Evolutionary conservation across 306 rosid genomes (phyloP), one percentile per base, ranked within the genome.

Genomic region (Trifolium pratense): DNA sequence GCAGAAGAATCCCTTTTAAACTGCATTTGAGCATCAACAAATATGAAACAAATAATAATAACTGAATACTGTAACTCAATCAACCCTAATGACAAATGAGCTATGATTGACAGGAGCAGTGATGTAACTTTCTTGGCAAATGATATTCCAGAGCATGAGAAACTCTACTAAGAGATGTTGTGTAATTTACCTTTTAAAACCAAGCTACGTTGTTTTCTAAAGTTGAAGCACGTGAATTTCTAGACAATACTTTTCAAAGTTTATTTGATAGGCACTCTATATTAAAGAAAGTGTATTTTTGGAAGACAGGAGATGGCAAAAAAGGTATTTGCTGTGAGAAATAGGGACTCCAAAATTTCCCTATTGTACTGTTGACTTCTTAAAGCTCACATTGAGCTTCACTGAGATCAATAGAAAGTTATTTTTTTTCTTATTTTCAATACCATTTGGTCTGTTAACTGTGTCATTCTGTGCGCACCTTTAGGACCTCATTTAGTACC

Each of bases 1-100:
- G 88, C 83, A 6, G 87, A 75, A 70, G 89, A 74, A 61, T 85
- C 93, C 84, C 86, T 83, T 84, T 87, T 90, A 65, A 78, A 81
- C 97, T 95, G 92, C 85, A 79, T 70, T 76, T 65, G 82, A 75
- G 43, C 0, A 78, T 70, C 76, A 84, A 37, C 83, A 71, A 36
- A 78, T 15, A 73, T 21, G 45, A 68, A 75, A 66, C n/a, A 75
- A 48, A 63, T 51, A 31, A 58, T 64, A 61, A 74, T 60, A 63
- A 77, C 55, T 45, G 53, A 76, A 72, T 21, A 61, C 13, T 43
- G 9, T 14, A 73, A 77, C 56, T 23, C 18, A 57, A 39, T 67
- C 66, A 36, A 69, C 46, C 34, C 13, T 42, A 43, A 45, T 68
- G 52, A 68, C 63, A 55, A 61, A 36, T 64, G 43, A 74, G 20